Conservation (phyloP, 192 early-diverging fungal species). For the Dissophora globulifera region DNA sequence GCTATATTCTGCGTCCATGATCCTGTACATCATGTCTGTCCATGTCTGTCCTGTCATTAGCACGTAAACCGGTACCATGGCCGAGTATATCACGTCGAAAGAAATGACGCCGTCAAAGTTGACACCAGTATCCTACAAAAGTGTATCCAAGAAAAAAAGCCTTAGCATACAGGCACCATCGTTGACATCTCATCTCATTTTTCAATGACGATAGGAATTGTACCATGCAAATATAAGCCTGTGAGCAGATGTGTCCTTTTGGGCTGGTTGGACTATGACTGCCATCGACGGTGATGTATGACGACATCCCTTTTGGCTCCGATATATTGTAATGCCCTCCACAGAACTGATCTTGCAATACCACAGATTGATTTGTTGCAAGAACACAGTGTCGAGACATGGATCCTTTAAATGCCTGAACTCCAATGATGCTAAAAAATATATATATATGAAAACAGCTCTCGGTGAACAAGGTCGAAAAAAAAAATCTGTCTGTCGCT, state of each 20-base stretch:
- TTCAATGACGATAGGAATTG: no score
- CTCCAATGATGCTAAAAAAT: slow-evolving; percentile 62
- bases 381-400: slow-evolving; percentile 61
- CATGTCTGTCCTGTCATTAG: slow-evolving; percentile 69
- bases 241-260: slow-evolving; percentile 65
- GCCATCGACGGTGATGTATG: slow-evolving; percentile 12
- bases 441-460: no score
- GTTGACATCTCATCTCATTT: no score
- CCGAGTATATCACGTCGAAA: slow-evolving; percentile 65
- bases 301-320: not conserved
- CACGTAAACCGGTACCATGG: slow-evolving; percentile 67
- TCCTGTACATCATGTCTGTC: slow-evolving; percentile 69
- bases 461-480: no score
- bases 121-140: slow-evolving; percentile 31
- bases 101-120: slow-evolving; percentile 53
- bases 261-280: slow-evolving; percentile 23
- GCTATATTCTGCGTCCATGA: slow-evolving; percentile 67
- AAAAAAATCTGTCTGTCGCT: no score
- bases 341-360: slow-evolving; percentile 33
- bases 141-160: not conserved
- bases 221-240: slow-evolving; percentile 59
- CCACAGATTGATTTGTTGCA: slow-evolving; percentile 13
- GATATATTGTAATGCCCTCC: slow-evolving; percentile 42
- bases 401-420: slow-evolving; percentile 71
- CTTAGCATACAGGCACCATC: not conserved